Conservation (phyloP, 331 rosid species). For the Malus hybrid region DNA sequence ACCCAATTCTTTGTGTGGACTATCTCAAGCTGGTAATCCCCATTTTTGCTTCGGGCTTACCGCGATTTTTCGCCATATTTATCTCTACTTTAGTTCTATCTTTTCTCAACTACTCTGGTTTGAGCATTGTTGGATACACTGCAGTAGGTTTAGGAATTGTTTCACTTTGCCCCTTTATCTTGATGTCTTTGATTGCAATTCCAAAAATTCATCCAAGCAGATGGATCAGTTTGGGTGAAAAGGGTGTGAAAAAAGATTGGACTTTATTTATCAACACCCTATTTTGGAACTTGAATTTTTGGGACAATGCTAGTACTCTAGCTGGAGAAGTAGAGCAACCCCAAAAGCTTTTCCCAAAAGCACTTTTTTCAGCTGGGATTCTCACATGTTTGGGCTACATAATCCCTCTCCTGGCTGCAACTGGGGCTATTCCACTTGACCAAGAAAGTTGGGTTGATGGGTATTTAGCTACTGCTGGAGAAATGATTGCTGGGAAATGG, state of each 20-base stretch:
- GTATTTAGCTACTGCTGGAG: slow-evolving; percentile 26
- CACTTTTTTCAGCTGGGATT: slow-evolving; percentile 19
- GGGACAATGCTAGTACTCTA: slow-evolving; percentile 32
- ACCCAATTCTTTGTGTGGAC: slow-evolving; percentile 24
- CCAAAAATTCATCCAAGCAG: slow-evolving; percentile 34
- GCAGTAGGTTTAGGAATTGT: slow-evolving; percentile 22
- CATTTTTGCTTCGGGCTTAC: slow-evolving; percentile 23
- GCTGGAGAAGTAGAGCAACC: slow-evolving; percentile 37
- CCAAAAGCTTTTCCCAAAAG: slow-evolving; percentile 21
- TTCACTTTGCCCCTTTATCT: slow-evolving; percentile 25
- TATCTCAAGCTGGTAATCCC: slow-evolving; percentile 25
- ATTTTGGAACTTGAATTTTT: slow-evolving; percentile 34
- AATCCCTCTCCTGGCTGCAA: slow-evolving; percentile 24
- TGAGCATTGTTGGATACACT: slow-evolving; percentile 29
- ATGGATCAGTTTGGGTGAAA: slow-evolving; percentile 23
- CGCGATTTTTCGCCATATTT: slow-evolving; percentile 15
- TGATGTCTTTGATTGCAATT: slow-evolving; percentile 27
- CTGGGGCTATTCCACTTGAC: slow-evolving; percentile 20
- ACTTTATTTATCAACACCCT: slow-evolving; percentile 28
- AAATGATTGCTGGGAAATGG: slow-evolving; percentile 45
- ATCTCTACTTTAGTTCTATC: slow-evolving; percentile 21
- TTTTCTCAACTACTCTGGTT: slow-evolving; percentile 29
- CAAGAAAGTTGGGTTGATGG: slow-evolving; percentile 35
- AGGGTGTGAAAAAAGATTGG: slow-evolving; percentile 27
- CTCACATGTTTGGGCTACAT: slow-evolving; percentile 25